Percentiles rank a stretch among this genome's conserved stretches.
phyloP scores from a whole-genome alignment of 2,329 filamentous ascomycete genomes.

The Fusarium vanettenii region DNA sequence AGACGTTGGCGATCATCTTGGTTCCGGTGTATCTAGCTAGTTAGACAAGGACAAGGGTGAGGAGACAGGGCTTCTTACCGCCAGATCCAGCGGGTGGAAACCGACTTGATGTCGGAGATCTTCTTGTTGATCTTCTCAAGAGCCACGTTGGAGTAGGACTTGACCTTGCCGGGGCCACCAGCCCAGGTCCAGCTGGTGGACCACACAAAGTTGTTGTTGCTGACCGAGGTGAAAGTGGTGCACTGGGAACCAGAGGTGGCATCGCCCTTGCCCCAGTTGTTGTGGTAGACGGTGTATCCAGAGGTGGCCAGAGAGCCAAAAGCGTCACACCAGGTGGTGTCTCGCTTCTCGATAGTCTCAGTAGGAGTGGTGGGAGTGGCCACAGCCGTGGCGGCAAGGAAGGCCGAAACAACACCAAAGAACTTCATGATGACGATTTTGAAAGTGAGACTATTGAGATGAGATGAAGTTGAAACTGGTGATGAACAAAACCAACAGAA shows the following conservation, averaged over 20 bases:
- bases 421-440: slow-evolving; percentile 36
- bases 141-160: slow-evolving; percentile 58
- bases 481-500: not conserved
- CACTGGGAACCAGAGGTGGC: slow-evolving; percentile 56
- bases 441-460: not conserved
- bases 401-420: slow-evolving; percentile 38
- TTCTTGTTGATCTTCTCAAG: slow-evolving; percentile 50
- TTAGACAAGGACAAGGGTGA: not conserved
- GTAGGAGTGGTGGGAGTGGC: slow-evolving; percentile 43
- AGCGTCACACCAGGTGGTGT: slow-evolving; percentile 52
- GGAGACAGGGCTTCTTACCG: not conserved
- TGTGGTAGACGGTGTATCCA: slow-evolving; percentile 63
- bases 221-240: slow-evolving; percentile 52
- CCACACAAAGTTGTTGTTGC: slow-evolving; percentile 52
- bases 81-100: slow-evolving; percentile 50
- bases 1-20: slow-evolving; percentile 63
- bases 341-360: slow-evolving; percentile 49
- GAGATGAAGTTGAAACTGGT: not conserved
- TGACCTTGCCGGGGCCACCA: slow-evolving; percentile 53
- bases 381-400: slow-evolving; percentile 45
- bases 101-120: slow-evolving; percentile 50
- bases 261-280: slow-evolving; percentile 59
- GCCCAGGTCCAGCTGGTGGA: slow-evolving; percentile 56
- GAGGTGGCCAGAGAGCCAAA: slow-evolving; percentile 52
- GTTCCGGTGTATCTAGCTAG: slow-evolving; percentile 48